These are phyloP conservation scores for Ailanthus altissimus DNA, from an alignment of 345 rosid species.

Conservation along the genomic window DNA sequence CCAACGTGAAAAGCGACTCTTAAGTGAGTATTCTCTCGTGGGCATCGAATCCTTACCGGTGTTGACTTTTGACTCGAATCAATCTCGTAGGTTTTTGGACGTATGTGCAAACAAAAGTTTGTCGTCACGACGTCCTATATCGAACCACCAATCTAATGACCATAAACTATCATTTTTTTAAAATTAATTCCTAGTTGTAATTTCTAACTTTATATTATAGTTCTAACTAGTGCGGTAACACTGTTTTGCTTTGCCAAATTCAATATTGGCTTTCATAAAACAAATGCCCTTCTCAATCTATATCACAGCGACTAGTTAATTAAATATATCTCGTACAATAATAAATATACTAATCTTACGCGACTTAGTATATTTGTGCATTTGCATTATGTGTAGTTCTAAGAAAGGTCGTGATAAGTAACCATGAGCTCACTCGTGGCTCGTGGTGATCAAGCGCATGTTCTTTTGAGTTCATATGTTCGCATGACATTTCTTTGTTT, in stretches of 20 bases:
- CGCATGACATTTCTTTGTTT: neutral
- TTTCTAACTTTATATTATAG: no score
- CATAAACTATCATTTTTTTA: neutral
- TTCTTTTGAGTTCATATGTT: no score
- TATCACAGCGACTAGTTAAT: neutral
- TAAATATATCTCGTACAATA: neutral
- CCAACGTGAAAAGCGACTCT: neutral
- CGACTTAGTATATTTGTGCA: neutral
- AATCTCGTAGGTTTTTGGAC: neutral
- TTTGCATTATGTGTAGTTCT: no score
- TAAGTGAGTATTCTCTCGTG: neutral
- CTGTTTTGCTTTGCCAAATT: neutral
- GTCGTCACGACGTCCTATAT: neutral
- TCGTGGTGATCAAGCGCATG: no score
- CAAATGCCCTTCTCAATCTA: neutral
- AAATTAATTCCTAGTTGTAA: no score
- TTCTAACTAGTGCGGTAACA: neutral
- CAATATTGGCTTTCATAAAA: neutral
- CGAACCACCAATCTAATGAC: neutral
- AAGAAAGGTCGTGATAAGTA: neutral
- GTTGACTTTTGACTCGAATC: constrained; percentile 1
- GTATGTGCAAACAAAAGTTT: neutral
- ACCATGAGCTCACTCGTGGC: no score
- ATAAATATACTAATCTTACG: neutral
- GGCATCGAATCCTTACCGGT: neutral